phyloP scores from a whole-genome alignment of 805 yeast genomes.

The Candida michaelii region DNA sequence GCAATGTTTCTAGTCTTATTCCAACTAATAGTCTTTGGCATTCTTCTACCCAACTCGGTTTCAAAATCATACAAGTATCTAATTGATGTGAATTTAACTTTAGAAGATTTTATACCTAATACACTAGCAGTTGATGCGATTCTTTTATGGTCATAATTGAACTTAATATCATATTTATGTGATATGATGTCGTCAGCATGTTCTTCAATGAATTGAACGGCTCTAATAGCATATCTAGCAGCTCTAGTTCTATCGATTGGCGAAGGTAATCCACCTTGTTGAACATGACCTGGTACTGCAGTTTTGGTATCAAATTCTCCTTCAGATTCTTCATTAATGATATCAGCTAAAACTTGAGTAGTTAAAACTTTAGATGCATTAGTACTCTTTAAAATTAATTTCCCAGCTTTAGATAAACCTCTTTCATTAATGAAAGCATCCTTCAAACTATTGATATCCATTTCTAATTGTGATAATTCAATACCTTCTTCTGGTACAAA shows the following conservation, averaged over 20 bases:
- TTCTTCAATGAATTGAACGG: conserved; percentile 84
- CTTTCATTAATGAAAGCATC: conserved; percentile 69
- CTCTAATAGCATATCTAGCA: conserved; percentile 84
- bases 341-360: conserved; percentile 78
- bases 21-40: conserved; percentile 92
- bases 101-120: conserved; percentile 78
- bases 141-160: conserved; percentile 31
- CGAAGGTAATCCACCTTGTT: conserved; percentile 95
- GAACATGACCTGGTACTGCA: conserved; percentile 97
- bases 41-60: conserved; percentile 75
- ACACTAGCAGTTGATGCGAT: conserved; percentile 66
- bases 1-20: conserved; percentile 68
- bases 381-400: conserved; percentile 80
- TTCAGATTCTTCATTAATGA: conserved; percentile 74
- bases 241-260: conserved; percentile 92
- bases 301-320: conserved; percentile 87
- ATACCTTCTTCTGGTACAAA: conserved; percentile 89
- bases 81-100: conserved; percentile 70
- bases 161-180: conserved; percentile 29
- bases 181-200: conserved; percentile 20
- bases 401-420: conserved; percentile 83
- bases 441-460: conserved; percentile 70
- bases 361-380: conserved; percentile 80
- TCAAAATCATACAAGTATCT: conserved; percentile 81
- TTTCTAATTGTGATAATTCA: conserved; percentile 62